Evolutionary conservation across 352 stramenopile genomes (phyloP), one percentile per base, ranked within the genome.

Genomic region (Phytophthora litchii): DNA sequence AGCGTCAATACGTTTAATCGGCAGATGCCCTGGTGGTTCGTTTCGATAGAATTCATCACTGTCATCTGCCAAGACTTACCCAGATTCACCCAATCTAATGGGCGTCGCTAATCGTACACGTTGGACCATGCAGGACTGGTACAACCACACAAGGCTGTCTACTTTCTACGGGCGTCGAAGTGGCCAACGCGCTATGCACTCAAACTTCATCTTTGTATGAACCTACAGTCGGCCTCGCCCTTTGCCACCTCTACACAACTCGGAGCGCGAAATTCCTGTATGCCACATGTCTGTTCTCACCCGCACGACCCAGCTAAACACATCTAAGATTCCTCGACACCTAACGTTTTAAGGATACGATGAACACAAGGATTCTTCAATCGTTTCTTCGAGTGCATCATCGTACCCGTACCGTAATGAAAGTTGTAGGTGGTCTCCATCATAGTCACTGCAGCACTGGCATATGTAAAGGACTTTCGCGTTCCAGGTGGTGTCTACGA

Each of bases 401-500:
- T n/a, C n/a, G n/a, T n/a, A n/a, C n/a, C n/a, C n/a, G 25, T 31
- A 31, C 8, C 25, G 4, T 31, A 3, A 31, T 8, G 7, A 12
- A 34, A 34, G 29, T 12, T 34, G 10, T 34, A 3, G 29, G 29
- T 11, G n/a, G n/a, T n/a, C n/a, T n/a, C n/a, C n/a, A n/a, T n/a
- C n/a, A n/a, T n/a, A n/a, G n/a, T n/a, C n/a, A n/a, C n/a, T n/a
- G 23, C 3, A 5, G 23, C 5, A 12, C 29, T 11, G 29, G 10
- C 29, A 34, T 47, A 20, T 21, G 58, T 64, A 64, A 48, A 60
- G 48, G 38, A 48, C 34, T 64, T 53, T 47, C 37, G 46, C 17
- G 54, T 14, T 43, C 54, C 43, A 64, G 46, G 46, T 64, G 48
- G 47, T 60, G 31, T 32, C 38, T 60, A 37, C 48, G 56, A 64